These are phyloP conservation scores for Cystofilobasidium bisporidii DNA, from an alignment of 768 basidiomycete species.

Conservation along the genomic window DNA sequence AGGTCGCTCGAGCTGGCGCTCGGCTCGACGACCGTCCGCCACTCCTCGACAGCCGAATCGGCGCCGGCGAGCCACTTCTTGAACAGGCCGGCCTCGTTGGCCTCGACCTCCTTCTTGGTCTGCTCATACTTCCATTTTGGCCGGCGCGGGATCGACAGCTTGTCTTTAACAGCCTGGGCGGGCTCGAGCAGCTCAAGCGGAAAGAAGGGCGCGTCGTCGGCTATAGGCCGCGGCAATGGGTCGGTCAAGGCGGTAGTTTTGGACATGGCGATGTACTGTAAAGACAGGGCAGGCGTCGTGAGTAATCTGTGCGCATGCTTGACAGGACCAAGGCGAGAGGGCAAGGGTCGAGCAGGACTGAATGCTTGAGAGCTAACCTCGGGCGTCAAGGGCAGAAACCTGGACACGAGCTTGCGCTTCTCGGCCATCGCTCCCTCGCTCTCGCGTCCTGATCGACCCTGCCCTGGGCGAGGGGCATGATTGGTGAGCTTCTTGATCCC, in stretches of 20 bases:
- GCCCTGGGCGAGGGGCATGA: not conserved
- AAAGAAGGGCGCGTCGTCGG: conserved; percentile 28
- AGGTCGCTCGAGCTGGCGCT: not conserved
- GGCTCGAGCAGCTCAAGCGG: conserved; percentile 31
- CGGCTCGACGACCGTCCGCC: conserved; percentile 4
- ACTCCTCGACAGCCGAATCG: conserved; percentile 8
- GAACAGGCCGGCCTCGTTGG: conserved; percentile 78
- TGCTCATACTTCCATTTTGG: conserved; percentile 82
- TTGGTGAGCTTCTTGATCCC: conserved; percentile 7
- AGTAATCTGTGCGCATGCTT: too few relatives aligned
- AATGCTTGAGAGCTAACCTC: conserved; percentile 7
- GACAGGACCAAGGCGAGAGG: not conserved
- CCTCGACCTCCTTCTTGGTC: conserved; percentile 79
- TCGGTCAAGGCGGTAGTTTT: conserved; percentile 33
- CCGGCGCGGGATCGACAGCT: conserved; percentile 51
- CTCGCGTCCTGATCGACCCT: conserved; percentile 24
- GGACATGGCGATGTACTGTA: conserved; percentile 34
- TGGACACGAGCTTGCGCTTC: conserved; percentile 31
- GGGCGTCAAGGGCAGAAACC: conserved; percentile 33
- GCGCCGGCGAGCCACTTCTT: conserved; percentile 62
- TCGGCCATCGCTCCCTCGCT: conserved; percentile 23
- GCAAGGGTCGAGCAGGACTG: not conserved
- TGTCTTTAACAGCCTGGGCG: conserved; percentile 30
- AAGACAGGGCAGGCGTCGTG: too few relatives aligned
- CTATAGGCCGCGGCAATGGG: conserved; percentile 35